Conservation (phyloP, 805 yeast genomes). For the Kodamaea restingae region DNA sequence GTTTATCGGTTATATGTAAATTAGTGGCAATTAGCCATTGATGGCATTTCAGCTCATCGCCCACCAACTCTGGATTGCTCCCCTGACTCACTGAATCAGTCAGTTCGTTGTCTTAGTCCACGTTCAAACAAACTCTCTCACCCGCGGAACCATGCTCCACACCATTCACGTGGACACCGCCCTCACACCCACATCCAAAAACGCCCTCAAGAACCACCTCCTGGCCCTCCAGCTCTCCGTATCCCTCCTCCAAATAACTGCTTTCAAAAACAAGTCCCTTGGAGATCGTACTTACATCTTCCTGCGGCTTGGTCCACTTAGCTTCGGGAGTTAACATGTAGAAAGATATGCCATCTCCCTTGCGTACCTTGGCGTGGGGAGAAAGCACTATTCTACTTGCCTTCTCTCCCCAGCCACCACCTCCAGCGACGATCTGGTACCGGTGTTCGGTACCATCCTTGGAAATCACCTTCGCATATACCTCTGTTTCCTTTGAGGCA, state of each 20-base stretch:
- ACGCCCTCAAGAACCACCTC: constrained; percentile 14
- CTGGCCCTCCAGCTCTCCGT: constrained; percentile 11
- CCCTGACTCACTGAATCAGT: too few relatives aligned
- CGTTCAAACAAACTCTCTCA: constrained; percentile 18
- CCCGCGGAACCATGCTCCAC: constrained; percentile 29
- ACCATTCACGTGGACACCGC: constrained; percentile 24
- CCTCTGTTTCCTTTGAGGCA: constrained; percentile 42
- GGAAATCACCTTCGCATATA: constrained; percentile 31
- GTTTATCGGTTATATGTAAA: too few relatives aligned
- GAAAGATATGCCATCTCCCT: constrained; percentile 48
- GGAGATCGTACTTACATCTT: background rate
- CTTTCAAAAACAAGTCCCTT: constrained; percentile 24
- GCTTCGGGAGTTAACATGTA: constrained; percentile 40
- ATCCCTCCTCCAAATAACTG: constrained; percentile 27
- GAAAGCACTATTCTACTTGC: constrained; percentile 64
- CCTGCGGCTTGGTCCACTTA: constrained; percentile 13
- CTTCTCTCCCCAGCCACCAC: constrained; percentile 73
- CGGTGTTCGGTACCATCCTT: constrained; percentile 19
- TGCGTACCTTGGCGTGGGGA: constrained; percentile 45
- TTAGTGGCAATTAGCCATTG: too few relatives aligned
- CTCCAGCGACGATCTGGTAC: constrained; percentile 64
- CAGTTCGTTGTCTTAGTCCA: too few relatives aligned
- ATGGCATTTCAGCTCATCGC: too few relatives aligned
- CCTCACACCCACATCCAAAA: constrained; percentile 32
- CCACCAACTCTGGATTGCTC: too few relatives aligned